These are phyloP conservation scores for Ziziphus jujuba DNA, from an alignment of 306 rosid species.

Conservation along the genomic window DNA sequence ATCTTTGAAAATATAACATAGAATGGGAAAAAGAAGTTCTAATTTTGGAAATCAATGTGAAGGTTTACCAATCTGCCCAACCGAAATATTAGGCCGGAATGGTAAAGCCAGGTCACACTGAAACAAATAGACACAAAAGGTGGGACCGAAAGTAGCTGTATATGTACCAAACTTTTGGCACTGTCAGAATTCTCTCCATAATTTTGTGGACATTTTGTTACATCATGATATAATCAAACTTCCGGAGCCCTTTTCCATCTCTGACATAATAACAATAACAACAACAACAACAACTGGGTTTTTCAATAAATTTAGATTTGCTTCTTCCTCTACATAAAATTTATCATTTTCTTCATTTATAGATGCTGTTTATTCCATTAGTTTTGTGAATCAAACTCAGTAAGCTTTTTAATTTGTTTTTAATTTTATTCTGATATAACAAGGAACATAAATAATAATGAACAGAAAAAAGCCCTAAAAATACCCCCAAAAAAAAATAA, in stretches of 20 bases:
- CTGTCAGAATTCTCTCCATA: slow-evolving; percentile 13
- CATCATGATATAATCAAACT: too few relatives aligned
- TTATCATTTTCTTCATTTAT: too few relatives aligned
- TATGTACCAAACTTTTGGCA: slow-evolving; percentile 51
- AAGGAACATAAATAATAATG: too few relatives aligned
- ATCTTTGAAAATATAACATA: neutral
- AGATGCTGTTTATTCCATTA: too few relatives aligned
- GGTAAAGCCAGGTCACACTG: slow-evolving; percentile 27
- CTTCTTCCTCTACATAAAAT: too few relatives aligned
- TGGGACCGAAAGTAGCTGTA: slow-evolving; percentile 60
- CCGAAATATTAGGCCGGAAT: slow-evolving; percentile 54
- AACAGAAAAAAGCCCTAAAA: too few relatives aligned
- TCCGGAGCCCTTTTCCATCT: neutral
- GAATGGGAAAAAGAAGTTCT: neutral
- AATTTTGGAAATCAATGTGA: neutral
- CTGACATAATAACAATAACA: neutral
- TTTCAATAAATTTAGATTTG: too few relatives aligned
- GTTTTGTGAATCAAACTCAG: too few relatives aligned
- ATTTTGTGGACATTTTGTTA: too few relatives aligned
- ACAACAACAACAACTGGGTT: neutral
- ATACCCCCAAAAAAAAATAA: too few relatives aligned
- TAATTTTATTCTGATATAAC: too few relatives aligned
- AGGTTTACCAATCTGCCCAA: slow-evolving; percentile 13
- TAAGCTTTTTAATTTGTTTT: too few relatives aligned
- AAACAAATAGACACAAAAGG: slow-evolving; percentile 33